A percentile compares a stretch with the other conserved stretches of the same genome.
These are phyloP conservation scores for Xerocomus minutiporus DNA, from an alignment of 1,284 basidiomycete species.

Conservation along the genomic window DNA sequence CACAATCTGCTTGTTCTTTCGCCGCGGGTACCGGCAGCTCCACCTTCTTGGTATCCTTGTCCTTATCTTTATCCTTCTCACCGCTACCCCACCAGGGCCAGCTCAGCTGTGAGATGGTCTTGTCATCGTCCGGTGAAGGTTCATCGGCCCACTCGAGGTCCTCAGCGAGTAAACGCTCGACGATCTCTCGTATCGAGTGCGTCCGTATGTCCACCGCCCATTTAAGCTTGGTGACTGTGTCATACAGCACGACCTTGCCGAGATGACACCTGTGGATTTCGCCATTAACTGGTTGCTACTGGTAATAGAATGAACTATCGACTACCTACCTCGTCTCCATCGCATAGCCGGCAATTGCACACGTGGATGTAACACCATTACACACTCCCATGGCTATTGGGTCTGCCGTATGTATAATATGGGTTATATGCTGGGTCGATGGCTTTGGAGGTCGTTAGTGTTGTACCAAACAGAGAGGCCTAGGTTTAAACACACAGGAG, in stretches of 20 bases:
- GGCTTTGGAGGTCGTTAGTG: constrained; percentile 35
- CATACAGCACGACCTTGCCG: constrained; percentile 82
- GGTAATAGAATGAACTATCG: background rate
- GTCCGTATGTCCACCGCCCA: constrained; percentile 80
- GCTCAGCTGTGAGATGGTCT: background rate
- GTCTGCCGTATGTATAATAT: constrained; percentile 71
- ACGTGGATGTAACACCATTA: constrained; percentile 55
- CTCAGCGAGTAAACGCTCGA: constrained; percentile 66
- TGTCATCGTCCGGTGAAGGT: constrained; percentile 8
- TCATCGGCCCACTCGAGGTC: constrained; percentile 57
- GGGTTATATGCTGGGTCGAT: constrained; percentile 58
- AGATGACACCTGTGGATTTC: constrained; percentile 61
- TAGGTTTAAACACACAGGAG: constrained; percentile 38
- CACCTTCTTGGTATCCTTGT: constrained; percentile 16
- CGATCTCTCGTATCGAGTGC: constrained; percentile 74
- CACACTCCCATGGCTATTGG: constrained; percentile 65
- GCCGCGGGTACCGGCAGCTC: constrained; percentile 40
- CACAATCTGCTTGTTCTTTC: constrained; percentile 41
- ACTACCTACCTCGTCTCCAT: constrained; percentile 49
- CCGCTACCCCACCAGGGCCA: constrained; percentile 31
- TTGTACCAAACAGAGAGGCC: background rate
- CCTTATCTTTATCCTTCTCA: constrained; percentile 16
- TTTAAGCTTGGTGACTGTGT: constrained; percentile 77
- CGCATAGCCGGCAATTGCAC: constrained; percentile 58
- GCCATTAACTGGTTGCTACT: constrained; percentile 12